Conservation (phyloP, 163 green algal genomes). For the Scenedesmus sp. region DNA sequence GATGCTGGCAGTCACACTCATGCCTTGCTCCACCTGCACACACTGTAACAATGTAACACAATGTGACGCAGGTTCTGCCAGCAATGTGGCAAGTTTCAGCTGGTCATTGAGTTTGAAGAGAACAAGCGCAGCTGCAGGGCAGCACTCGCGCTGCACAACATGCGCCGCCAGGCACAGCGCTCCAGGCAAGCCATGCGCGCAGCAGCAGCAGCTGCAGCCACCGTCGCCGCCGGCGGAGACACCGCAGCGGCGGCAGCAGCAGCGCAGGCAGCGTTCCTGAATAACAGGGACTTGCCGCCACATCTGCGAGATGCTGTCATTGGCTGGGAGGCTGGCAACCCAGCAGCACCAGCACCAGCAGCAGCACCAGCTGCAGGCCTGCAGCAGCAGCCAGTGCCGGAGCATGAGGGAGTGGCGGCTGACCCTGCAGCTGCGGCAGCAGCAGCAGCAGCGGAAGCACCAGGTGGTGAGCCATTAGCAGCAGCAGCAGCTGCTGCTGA, state of each 20-base stretch:
- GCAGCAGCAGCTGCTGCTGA: not conserved
- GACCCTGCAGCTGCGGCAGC: not conserved
- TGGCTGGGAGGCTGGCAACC: not conserved
- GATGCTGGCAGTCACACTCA: no score
- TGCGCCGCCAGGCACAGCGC: not conserved
- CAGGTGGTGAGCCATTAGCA: no score
- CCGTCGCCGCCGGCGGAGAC: not conserved
- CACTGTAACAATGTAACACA: no score
- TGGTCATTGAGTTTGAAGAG: not conserved
- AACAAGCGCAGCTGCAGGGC: not conserved
- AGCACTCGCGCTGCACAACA: not conserved
- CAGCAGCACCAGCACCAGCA: not conserved
- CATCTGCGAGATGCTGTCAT: not conserved
- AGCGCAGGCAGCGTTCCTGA: not conserved
- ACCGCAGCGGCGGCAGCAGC: not conserved
- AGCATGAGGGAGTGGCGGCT: not conserved
- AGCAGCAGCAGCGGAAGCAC: no score
- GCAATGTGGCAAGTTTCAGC: not conserved
- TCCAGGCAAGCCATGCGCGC: not conserved
- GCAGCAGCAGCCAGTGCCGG: not conserved
- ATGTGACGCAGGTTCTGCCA: not conserved
- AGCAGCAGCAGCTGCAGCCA: not conserved
- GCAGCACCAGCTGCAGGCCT: not conserved
- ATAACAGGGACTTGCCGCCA: not conserved
- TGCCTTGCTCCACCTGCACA: no score